Evolutionary conservation across 768 basidiomycete genomes (phyloP), one percentile per base, ranked within the genome.

Genomic region (Pleurotus djamor): DNA sequence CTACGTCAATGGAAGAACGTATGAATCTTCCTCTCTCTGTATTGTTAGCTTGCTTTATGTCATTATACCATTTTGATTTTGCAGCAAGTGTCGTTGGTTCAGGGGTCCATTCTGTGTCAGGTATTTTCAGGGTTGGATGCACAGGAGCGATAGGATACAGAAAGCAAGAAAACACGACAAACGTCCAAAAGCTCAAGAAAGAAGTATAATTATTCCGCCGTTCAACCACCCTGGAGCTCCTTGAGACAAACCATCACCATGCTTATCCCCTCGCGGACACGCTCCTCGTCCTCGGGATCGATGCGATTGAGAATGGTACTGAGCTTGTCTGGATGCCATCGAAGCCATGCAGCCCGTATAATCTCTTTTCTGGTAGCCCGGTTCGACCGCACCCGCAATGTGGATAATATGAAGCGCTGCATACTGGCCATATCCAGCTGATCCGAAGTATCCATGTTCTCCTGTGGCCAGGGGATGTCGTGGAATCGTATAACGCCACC

Each of bases 281-380:
- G 69, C 16, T 78, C 76, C 60, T 70, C 58, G 59, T 86, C 82
- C n/a, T 76, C 74, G 2, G 74, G 72, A 1, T 69, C 68, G 6
- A 83, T 77, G 37, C 77, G 74, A 13, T 67, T 61, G n/a, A 85
- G 64, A 13, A 86, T 60, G 2, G 62, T 58, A 3, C 79, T 75
- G 63, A 83, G 72, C 72, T 88, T 88, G 67, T 89, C 87, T 1
- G 88, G 87, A 66, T 88, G 87, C 82, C 86, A 89, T 7, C 85
- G 77, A 58, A 91, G 69, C 47, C 92, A 69, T 0, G 86, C 83
- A 50, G 76, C 78, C 36, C 88, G 78, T 5, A 91, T 71, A 43
- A 81, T 73, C 47, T 85, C 84, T 70, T 79, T 83, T 63, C 66
- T 74, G 57, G 80, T 79, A 37, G 71, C 72, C 0, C 63, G 71